Evolutionary conservation across 768 basidiomycete genomes (phyloP), one percentile per base, ranked within the genome.

Genomic region (Hemileccinum impolitum): DNA sequence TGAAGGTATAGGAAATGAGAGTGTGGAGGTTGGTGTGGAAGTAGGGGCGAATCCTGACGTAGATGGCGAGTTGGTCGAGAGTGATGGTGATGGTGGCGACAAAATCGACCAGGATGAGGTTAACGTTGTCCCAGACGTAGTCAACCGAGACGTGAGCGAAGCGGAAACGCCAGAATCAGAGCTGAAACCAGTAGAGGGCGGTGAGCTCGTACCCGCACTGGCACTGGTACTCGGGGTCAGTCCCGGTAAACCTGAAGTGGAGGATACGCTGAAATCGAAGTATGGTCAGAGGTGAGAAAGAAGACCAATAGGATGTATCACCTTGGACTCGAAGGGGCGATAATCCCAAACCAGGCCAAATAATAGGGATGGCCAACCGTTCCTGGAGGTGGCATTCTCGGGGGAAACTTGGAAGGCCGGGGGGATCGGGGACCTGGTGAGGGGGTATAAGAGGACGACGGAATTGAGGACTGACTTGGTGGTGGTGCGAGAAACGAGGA

Each of bases 171-270:
- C 23, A 39, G 54, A 40, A 64, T 62, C 43, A 56, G 62, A 54
- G 50, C 47, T 40, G 37, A 43, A 45, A 48, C 38, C 1, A 19
- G 41, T 45, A 28, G 47, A 56, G 14, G 39, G 38, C 23, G 44
- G 45, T 35, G 43, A 28, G 57, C 50, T 50, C 62, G 43, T 57
- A 65, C 62, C 55, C 55, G 36, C 18, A 36, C 44, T 63, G 19
- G 55, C 31, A 32, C 26, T 30, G 25, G 52, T 43, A 31, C 45
- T 32, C 21, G 49, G 56, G 18, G 44, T 46, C 8, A n/a, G 18
- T n/a, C 32, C 25, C 6, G 41, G 36, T 5, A 30, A 39, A 15
- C 36, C 42, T 17, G 45, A 31, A 44, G 31, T 18, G 2, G 17
- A 28, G 11, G 50, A 39, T 32, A 23, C 30, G 13, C 56, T 57